A percentile compares a stretch with the other conserved stretches of the same genome.
Conservation (phyloP, 495 filamentous ascomycete genomes). For the Lasiosphaeris hirsuta region DNA sequence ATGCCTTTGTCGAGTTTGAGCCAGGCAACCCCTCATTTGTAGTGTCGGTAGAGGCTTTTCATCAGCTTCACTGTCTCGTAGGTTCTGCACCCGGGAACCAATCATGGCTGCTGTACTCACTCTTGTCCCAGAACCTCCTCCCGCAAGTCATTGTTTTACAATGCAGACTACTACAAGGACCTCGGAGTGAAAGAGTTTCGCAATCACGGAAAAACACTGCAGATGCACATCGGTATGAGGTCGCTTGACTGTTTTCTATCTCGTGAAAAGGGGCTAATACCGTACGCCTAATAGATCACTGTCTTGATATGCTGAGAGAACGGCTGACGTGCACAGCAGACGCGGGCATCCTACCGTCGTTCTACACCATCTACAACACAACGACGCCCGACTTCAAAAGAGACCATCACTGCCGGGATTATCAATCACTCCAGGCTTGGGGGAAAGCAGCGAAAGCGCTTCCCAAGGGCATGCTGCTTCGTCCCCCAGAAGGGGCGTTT, state of each 20-base stretch:
- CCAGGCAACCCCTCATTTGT: neutral
- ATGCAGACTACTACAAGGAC: neutral
- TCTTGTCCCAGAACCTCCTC: neutral
- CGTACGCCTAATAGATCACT: neutral
- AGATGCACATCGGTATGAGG: neutral
- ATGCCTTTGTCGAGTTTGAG: neutral
- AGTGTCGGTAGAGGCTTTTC: neutral
- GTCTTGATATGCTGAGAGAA: neutral
- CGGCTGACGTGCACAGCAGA: neutral
- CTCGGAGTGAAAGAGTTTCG: neutral
- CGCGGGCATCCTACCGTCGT: neutral
- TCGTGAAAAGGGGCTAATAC: neutral
- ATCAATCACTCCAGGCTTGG: neutral
- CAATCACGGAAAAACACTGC: neutral
- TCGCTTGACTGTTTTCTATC: neutral
- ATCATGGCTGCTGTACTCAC: too few relatives aligned
- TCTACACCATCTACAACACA: neutral
- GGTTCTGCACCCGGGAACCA: too few relatives aligned
- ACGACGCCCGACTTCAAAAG: neutral
- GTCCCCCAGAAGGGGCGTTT: neutral
- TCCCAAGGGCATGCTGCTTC: neutral
- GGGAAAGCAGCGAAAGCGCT: neutral
- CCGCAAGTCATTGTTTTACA: neutral
- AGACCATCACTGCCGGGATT: constrained; percentile 2
- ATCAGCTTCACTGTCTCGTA: neutral